Evolutionary conservation across 306 rosid genomes (phyloP).

Genomic region (Gastrolobium bilobum): DNA sequence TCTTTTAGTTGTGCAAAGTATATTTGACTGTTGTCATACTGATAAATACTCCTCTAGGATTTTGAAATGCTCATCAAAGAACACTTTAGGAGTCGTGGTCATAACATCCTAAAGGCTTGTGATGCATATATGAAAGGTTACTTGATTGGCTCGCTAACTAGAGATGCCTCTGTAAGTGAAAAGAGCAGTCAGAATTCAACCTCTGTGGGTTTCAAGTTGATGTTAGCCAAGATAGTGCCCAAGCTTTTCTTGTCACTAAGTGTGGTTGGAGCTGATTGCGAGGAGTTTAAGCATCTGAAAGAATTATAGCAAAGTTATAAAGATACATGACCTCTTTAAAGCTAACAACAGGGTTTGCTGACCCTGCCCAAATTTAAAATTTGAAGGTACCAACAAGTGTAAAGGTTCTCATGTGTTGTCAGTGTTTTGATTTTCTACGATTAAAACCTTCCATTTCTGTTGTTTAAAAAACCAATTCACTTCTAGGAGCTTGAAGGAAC

Average conservation of each 20-base stretch:
- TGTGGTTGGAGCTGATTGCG: slow-evolving; percentile 85
- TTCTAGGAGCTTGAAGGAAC: slow-evolving; percentile 53
- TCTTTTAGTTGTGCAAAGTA: slow-evolving; percentile 31
- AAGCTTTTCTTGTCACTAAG: slow-evolving; percentile 76
- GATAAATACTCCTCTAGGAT: slow-evolving; percentile 65
- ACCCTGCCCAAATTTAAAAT: slow-evolving; percentile 44
- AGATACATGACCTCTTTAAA: slow-evolving; percentile 43
- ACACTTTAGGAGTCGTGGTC: slow-evolving; percentile 90
- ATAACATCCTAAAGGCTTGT: slow-evolving; percentile 93
- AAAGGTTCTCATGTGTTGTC: slow-evolving; percentile 41
- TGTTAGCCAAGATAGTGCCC: slow-evolving; percentile 87
- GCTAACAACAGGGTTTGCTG: slow-evolving; percentile 46
- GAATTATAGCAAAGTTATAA: slow-evolving; percentile 56
- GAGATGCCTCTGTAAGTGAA: slow-evolving; percentile 73
- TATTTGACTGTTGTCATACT: slow-evolving; percentile 46
- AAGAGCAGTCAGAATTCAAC: slow-evolving; percentile 75
- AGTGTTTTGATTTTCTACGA: slow-evolving; percentile 37
- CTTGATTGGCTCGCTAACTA: slow-evolving; percentile 80
- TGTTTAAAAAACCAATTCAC: slow-evolving; percentile 45
- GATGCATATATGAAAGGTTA: slow-evolving; percentile 93
- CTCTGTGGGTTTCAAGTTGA: slow-evolving; percentile 95
- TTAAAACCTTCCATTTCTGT: slow-evolving; percentile 45
- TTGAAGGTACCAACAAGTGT: slow-evolving; percentile 49
- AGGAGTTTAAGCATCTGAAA: slow-evolving; percentile 83
- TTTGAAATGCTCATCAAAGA: slow-evolving; percentile 81